These are phyloP conservation scores for Magnusiomyces starmeri DNA, from an alignment of 1,139 yeast species.

Conservation along the genomic window DNA sequence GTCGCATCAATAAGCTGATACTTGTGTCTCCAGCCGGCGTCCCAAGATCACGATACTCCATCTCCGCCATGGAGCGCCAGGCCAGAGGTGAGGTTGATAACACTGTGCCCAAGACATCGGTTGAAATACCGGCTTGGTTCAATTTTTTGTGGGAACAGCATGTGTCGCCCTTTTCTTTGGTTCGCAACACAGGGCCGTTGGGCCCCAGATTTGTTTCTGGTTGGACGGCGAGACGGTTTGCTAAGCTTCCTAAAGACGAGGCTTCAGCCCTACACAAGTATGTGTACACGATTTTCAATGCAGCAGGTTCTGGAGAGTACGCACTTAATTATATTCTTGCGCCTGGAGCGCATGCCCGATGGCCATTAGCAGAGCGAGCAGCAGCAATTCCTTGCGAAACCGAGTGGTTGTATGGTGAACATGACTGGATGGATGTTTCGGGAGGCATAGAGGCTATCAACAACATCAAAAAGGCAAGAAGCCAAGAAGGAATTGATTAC, in stretches of 20 bases:
- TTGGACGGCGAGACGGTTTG: constrained; percentile 28
- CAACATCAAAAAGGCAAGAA: constrained; percentile 4
- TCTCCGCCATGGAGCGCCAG: constrained; percentile 20
- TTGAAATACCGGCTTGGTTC: constrained; percentile 16
- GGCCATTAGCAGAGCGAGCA: constrained; percentile 67
- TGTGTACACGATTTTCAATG: constrained; percentile 52
- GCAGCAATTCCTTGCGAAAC: constrained; percentile 39
- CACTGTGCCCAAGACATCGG: constrained; percentile 6
- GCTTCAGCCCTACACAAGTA: constrained; percentile 44
- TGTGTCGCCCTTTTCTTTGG: constrained; percentile 26
- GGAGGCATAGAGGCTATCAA: constrained; percentile 48
- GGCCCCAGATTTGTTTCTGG: constrained; percentile 28
- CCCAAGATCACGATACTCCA: constrained; percentile 28
- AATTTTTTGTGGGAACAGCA: constrained; percentile 27
- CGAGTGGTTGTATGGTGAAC: constrained; percentile 67
- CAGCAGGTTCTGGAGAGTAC: constrained; percentile 57
- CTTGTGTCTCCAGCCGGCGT: constrained; percentile 89
- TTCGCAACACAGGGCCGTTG: constrained; percentile 26
- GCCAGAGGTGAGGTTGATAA: neutral
- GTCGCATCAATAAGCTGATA: constrained; percentile 54
- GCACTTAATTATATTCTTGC: constrained; percentile 58
- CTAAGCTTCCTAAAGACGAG: constrained; percentile 20
- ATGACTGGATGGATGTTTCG: constrained; percentile 77
- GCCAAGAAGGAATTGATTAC: neutral
- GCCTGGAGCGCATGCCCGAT: constrained; percentile 66